A percentile compares a stretch with the other conserved stretches of the same genome.
Conservation (phyloP, 2,329 filamentous ascomycete genomes). For the Fusarium verticillioides region DNA sequence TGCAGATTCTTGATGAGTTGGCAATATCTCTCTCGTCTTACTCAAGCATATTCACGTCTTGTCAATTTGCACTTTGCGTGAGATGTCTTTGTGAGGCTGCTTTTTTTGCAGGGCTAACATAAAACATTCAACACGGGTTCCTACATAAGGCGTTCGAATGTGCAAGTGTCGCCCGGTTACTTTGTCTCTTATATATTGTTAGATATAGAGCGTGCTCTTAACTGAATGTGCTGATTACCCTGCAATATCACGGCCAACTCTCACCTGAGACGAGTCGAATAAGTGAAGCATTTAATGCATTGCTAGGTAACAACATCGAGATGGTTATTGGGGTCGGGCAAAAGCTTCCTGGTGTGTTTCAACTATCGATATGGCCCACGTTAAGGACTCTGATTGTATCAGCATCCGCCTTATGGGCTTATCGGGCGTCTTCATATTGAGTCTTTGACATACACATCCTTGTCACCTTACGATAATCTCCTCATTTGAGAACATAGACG, state of each 20-base stretch:
- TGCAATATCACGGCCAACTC: not conserved
- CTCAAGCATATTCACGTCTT: not conserved
- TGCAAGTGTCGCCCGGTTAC: not conserved
- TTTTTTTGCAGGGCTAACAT: not conserved
- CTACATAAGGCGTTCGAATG: conserved; percentile 1
- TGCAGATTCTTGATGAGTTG: conserved; percentile 13
- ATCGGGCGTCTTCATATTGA: not conserved
- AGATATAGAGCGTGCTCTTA: not conserved
- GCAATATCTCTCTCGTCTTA: conserved; percentile 11
- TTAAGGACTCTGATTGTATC: not conserved
- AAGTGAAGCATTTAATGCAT: not conserved
- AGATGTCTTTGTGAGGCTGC: not conserved
- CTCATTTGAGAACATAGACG: not conserved
- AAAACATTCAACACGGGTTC: conserved; percentile 10
- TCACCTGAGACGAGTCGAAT: not conserved
- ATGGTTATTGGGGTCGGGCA: not conserved
- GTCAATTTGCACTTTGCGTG: not conserved
- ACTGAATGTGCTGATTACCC: not conserved
- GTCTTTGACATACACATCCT: not conserved
- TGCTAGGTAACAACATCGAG: not conserved
- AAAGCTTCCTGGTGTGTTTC: not conserved
- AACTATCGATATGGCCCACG: not conserved
- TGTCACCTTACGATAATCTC: not conserved
- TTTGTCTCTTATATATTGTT: not conserved
- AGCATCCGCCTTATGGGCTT: not conserved